Conservation (phyloP, 768 basidiomycete genomes). For the Suillus cothurnatus region DNA sequence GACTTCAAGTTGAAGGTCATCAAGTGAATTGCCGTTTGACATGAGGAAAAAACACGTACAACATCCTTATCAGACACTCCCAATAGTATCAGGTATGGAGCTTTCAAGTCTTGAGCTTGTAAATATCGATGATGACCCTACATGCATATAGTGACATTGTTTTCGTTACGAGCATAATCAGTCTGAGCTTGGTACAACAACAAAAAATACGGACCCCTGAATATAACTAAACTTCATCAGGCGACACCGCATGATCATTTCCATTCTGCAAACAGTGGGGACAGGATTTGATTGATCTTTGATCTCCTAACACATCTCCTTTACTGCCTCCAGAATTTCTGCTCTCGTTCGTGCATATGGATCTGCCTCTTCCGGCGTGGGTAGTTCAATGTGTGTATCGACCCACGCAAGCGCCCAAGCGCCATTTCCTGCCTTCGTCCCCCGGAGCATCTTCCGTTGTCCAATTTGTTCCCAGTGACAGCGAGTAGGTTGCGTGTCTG, state of each 20-base stretch:
- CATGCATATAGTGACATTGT: neutral
- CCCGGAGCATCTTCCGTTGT: slow-evolving; percentile 59
- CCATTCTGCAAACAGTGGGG: neutral
- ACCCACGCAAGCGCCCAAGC: slow-evolving; percentile 85
- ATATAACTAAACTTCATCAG: neutral
- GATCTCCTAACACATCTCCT: neutral
- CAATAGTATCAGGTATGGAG: neutral
- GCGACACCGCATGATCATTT: neutral
- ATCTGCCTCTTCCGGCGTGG: slow-evolving; percentile 24
- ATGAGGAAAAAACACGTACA: neutral
- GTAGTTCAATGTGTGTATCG: slow-evolving; percentile 51
- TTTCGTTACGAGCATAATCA: neutral
- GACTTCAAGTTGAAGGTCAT: neutral
- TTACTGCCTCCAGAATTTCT: slow-evolving; percentile 1
- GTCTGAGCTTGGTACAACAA: neutral
- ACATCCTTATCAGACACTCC: neutral
- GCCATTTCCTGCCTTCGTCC: slow-evolving; percentile 72
- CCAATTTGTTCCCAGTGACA: slow-evolving; percentile 62
- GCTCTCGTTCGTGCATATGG: slow-evolving; percentile 23
- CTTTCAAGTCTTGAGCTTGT: neutral
- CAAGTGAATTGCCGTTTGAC: neutral
- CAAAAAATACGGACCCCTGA: neutral
- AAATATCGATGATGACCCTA: neutral
- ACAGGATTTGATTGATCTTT: neutral
- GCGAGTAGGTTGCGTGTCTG: slow-evolving; percentile 74